phyloP scores from a whole-genome alignment of 257 asterid species.

The Anisodus acutangulus region DNA sequence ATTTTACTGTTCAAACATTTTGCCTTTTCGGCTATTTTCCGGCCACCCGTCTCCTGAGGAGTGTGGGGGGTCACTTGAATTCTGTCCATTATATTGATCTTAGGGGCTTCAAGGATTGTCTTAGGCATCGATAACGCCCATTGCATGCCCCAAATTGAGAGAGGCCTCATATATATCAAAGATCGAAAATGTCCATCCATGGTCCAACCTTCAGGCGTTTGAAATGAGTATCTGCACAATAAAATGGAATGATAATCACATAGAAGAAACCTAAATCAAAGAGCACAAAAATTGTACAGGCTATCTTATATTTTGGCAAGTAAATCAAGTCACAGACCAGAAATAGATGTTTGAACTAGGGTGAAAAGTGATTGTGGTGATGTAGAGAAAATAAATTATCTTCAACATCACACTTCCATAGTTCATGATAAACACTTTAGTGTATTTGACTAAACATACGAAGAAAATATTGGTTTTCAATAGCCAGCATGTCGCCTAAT shows the following conservation, averaged over 20 bases:
- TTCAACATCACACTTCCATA: not conserved
- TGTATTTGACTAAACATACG: not conserved
- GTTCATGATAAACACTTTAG: not conserved
- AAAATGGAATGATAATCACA: slow-evolving; percentile 2
- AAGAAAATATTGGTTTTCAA: not conserved
- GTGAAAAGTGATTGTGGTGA: not conserved
- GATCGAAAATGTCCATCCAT: slow-evolving; percentile 92
- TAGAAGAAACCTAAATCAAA: not conserved
- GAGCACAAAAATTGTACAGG: not conserved
- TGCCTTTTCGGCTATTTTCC: slow-evolving; percentile 58
- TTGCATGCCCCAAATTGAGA: slow-evolving; percentile 97
- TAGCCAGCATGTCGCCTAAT: not conserved
- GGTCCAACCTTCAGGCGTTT: slow-evolving; percentile 97
- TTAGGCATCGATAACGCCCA: slow-evolving; percentile 66
- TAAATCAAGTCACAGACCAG: not conserved
- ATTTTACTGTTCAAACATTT: slow-evolving; percentile 70
- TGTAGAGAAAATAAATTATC: not conserved
- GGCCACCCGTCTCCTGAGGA: slow-evolving; percentile 53
- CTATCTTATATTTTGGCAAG: not conserved
- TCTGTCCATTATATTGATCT: slow-evolving; percentile 62
- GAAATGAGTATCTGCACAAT: slow-evolving; percentile 76
- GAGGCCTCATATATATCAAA: slow-evolving; percentile 95
- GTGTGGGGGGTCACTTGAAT: slow-evolving; percentile 39
- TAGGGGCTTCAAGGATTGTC: slow-evolving; percentile 62
- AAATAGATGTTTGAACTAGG: not conserved